Evolutionary conservation across 805 yeast species (phyloP).

Genomic region (Lachancea fermentati): DNA sequence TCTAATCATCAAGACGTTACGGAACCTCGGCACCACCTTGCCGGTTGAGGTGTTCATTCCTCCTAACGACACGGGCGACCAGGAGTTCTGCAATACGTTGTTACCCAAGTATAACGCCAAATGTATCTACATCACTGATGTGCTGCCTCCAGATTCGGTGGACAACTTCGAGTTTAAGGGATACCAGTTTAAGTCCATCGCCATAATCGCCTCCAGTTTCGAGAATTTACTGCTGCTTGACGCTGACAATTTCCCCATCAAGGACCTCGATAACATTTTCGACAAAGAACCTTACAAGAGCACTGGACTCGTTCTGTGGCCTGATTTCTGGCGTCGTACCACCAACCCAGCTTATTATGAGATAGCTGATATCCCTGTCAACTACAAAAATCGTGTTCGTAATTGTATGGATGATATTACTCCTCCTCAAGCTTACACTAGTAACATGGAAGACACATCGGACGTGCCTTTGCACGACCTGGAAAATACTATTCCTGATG

Average conservation of each 20-base stretch:
- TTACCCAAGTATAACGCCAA: slow-evolving; percentile 61
- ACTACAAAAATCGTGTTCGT: slow-evolving; percentile 32
- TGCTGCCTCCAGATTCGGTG: slow-evolving; percentile 43
- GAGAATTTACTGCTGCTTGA: slow-evolving; percentile 71
- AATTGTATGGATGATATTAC: slow-evolving; percentile 24
- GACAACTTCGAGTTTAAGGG: slow-evolving; percentile 39
- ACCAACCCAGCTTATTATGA: slow-evolving; percentile 56
- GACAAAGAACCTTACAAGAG: slow-evolving; percentile 39
- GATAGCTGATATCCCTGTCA: slow-evolving; percentile 41
- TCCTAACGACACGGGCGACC: slow-evolving; percentile 60
- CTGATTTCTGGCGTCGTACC: slow-evolving; percentile 70
- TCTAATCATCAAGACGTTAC: slow-evolving; percentile 45
- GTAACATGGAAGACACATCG: slow-evolving; percentile 5
- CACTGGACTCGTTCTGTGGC: slow-evolving; percentile 62
- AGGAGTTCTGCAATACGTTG: slow-evolving; percentile 58
- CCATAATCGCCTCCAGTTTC: slow-evolving; percentile 69
- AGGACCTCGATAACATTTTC: slow-evolving; percentile 43
- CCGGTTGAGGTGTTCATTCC: slow-evolving; percentile 86
- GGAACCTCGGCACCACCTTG: slow-evolving; percentile 59
- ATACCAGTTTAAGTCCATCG: slow-evolving; percentile 68
- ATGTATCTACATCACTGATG: slow-evolving; percentile 50
- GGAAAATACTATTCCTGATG: slow-evolving; percentile 59
- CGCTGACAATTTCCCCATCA: slow-evolving; percentile 60
- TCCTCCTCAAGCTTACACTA: slow-evolving; percentile 11
- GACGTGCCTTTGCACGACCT: slow-evolving; percentile 51